Evolutionary conservation across 2,329 filamentous ascomycete genomes (phyloP).

Genomic region (Geosmithia morbida): DNA sequence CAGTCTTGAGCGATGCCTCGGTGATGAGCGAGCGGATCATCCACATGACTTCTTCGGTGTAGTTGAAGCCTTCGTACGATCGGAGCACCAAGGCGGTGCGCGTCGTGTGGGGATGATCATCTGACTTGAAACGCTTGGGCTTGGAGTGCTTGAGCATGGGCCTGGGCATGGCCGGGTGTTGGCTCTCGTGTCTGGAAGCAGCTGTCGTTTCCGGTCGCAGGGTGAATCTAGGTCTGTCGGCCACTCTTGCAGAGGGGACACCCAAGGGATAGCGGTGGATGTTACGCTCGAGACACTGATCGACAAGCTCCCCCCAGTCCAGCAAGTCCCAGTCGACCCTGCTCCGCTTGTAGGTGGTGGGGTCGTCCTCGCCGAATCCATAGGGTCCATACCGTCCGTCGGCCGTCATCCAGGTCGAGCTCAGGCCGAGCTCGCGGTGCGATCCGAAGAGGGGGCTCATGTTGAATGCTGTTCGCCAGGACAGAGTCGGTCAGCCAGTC

Average conservation of each 20-base stretch:
- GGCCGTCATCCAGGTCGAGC: constrained; percentile 14
- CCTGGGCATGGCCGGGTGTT: no score
- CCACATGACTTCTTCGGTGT: constrained; percentile 45
- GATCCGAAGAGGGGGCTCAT: constrained; percentile 15
- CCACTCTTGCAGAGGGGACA: background rate
- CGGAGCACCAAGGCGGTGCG: constrained; percentile 11
- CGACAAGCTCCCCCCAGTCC: constrained; percentile 20
- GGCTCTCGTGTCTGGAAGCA: background rate
- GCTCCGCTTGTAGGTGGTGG: constrained; percentile 8
- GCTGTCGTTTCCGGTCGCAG: background rate
- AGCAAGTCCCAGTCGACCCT: constrained; percentile 14
- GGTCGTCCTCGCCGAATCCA: constrained; percentile 12
- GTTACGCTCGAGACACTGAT: constrained; percentile 29
- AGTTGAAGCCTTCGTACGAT: constrained; percentile 31
- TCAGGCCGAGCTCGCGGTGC: constrained; percentile 12
- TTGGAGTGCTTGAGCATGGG: no score
- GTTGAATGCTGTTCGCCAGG: background rate
- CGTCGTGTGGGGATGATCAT: background rate
- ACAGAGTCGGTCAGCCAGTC: no score
- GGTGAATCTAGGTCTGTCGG: background rate
- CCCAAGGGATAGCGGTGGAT: constrained; percentile 26
- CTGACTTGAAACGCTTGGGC: no score
- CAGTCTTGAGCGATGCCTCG: constrained; percentile 44
- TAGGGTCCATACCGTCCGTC: constrained; percentile 13
- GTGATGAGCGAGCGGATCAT: constrained; percentile 50